Percentiles rank a stretch among this genome's conserved stretches.
Evolutionary conservation across 345 rosid species (phyloP).

Genomic region (Psidium guajava): DNA sequence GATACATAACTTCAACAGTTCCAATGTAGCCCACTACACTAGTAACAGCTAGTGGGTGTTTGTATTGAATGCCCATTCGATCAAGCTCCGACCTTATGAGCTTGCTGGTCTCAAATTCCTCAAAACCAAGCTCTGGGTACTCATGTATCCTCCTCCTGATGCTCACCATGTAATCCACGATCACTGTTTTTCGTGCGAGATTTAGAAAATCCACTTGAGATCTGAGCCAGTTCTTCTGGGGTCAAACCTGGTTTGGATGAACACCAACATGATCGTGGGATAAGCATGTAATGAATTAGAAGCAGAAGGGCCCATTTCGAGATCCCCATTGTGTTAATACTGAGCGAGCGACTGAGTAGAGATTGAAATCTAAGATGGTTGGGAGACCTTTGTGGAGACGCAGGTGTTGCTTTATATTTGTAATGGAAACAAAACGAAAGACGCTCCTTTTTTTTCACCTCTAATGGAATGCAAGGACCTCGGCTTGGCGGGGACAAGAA

Average conservation of each 20-base stretch:
- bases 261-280: neutral
- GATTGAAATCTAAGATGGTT: neutral
- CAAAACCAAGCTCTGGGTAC: constrained; percentile 49
- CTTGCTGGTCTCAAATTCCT: constrained; percentile 58
- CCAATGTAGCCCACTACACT: constrained; percentile 49
- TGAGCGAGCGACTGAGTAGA: neutral
- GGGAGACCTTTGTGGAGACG: neutral
- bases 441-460: neutral
- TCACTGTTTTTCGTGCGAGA: constrained; percentile 27
- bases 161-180: constrained; percentile 48
- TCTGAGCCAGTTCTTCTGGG: constrained; percentile 9
- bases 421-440: neutral
- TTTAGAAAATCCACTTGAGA: constrained; percentile 29
- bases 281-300: neutral
- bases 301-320: constrained; percentile 7
- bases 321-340: constrained; percentile 8
- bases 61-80: constrained; percentile 24
- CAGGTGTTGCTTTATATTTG: neutral
- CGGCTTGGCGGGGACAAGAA: too few species aligned
- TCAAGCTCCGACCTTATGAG: constrained; percentile 56
- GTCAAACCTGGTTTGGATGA: neutral
- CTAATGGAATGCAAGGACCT: too few species aligned
- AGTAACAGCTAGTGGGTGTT: constrained; percentile 56
- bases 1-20: too few species aligned
- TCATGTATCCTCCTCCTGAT: constrained; percentile 52